Evolutionary conservation across 108 stramenopile species (phyloP).

Genomic region (Conticribra weissflogii): DNA sequence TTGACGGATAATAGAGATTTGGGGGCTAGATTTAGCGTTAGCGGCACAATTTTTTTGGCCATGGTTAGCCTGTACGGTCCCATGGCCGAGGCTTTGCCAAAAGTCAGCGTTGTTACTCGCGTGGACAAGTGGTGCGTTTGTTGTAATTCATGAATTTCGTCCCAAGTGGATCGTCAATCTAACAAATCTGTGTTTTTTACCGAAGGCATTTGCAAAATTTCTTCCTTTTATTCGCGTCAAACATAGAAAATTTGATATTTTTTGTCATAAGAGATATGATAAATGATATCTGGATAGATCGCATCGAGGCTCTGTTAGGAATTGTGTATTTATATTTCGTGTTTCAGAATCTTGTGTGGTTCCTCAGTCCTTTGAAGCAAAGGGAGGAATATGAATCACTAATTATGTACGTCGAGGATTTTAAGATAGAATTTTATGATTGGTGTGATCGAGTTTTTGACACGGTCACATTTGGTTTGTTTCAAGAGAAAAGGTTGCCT

Average conservation of each 20-base stretch:
- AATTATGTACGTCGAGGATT: background rate
- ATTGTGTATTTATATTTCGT: slow-evolving; percentile 30
- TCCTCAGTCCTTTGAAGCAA: slow-evolving; percentile 21
- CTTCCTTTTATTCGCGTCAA: slow-evolving; percentile 41
- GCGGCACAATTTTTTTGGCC: slow-evolving; percentile 47
- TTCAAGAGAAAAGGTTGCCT: background rate
- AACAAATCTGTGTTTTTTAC: background rate
- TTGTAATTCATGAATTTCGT: background rate
- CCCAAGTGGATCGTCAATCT: background rate
- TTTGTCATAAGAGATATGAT: slow-evolving; percentile 22
- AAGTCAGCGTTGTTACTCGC: slow-evolving; percentile 42
- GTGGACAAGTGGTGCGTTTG: slow-evolving; percentile 42
- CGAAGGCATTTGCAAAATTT: slow-evolving; percentile 42
- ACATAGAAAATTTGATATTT: slow-evolving; percentile 34
- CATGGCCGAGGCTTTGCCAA: slow-evolving; percentile 46
- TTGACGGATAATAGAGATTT: slow-evolving; percentile 30
- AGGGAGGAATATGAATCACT: slow-evolving; percentile 23
- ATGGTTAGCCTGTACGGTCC: slow-evolving; percentile 49
- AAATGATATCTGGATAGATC: background rate
- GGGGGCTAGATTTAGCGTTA: slow-evolving; percentile 33
- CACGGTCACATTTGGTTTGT: background rate
- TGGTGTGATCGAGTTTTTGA: background rate
- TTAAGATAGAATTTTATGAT: background rate
- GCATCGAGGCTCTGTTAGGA: slow-evolving; percentile 16
- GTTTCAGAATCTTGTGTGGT: slow-evolving; percentile 25